Evolutionary conservation across 257 asterid species (phyloP), one percentile per base, ranked within the genome.

Genomic region (Plantago ovata): DNA sequence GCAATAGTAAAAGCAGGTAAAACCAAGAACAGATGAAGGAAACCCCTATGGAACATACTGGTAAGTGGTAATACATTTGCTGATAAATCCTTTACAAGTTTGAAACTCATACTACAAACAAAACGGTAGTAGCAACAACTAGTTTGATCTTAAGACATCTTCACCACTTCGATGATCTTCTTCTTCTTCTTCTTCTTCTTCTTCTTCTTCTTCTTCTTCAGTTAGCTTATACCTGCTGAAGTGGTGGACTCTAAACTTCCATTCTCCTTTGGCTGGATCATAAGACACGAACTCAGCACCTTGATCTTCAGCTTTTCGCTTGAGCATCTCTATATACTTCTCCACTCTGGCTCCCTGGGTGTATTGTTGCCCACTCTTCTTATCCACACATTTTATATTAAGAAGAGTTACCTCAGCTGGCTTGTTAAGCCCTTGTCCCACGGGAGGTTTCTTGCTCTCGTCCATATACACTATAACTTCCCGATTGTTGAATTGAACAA

Each of bases 391-490:
- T 42, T 82, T 85, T 43, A 85, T 69, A 48, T 91, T 83, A n/a
- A 87, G 86, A 21, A 91, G 86, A 7, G 96, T 80, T 33, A 85
- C 80, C 72, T 85, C 96, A 1, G 98, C 95, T 11, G 94, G 71
- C 57, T 83, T 87, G 75, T 91, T 87, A 38, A 91, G 83, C 21
- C 95, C 93, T 65, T 85, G 81, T 38, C 98, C 96, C 12, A 85
- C 73, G 1, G 89, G 81, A 10, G 93, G 95, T 69, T 83, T 88
- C 79, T 78, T 77, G 79, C 77, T 84, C 71, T 80, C 95, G 3
- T 84, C 90, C 88, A 74, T 72, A 59, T 85, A 78, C 11, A 85
- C 79, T 7, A 71, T 67, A 69, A 91, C 92, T 66, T 83, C 86
- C 1, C 87, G 75, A 8, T 64, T 49, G 56, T 85, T 83, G 69